A percentile compares a stretch with the other conserved stretches of the same genome.
These are phyloP conservation scores for Chaetomium fimeti DNA, from an alignment of 495 filamentous ascomycete species.

Conservation along the genomic window DNA sequence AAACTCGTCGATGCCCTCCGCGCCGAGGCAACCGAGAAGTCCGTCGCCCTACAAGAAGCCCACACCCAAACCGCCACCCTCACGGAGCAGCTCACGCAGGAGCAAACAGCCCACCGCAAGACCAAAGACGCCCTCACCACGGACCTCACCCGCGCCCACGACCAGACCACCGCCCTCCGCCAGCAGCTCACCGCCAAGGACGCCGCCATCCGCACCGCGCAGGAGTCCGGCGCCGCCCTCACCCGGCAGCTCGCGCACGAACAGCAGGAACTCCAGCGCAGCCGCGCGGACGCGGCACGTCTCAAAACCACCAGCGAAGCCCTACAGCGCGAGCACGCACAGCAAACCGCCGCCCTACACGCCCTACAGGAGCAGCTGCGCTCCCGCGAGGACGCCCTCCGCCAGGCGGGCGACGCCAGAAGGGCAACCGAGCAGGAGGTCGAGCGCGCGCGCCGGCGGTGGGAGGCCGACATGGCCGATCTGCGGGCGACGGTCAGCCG, in stretches of 20 bases:
- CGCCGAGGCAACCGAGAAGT: slow-evolving; percentile 71
- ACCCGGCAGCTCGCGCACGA: slow-evolving; percentile 66
- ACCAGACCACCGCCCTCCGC: slow-evolving; percentile 66
- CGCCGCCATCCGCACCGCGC: slow-evolving; percentile 61
- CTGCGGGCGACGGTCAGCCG: slow-evolving; percentile 58
- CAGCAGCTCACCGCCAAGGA: slow-evolving; percentile 65
- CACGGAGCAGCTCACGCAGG: slow-evolving; percentile 70
- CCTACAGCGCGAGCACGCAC: slow-evolving; percentile 52
- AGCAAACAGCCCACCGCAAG: slow-evolving; percentile 70
- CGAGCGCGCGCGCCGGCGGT: slow-evolving; percentile 39
- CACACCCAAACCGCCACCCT: slow-evolving; percentile 65
- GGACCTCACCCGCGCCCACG: slow-evolving; percentile 64
- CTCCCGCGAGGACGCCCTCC: slow-evolving; percentile 6
- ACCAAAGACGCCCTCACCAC: slow-evolving; percentile 64
- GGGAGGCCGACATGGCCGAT: slow-evolving; percentile 62
- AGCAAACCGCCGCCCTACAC: slow-evolving; percentile 43
- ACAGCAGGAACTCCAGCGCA: slow-evolving; percentile 63
- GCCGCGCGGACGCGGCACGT: slow-evolving; percentile 65
- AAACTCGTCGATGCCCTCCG: slow-evolving; percentile 81
- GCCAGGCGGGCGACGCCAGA: slow-evolving; percentile 21
- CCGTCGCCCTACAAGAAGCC: slow-evolving; percentile 63
- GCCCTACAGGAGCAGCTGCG: slow-evolving; percentile 48
- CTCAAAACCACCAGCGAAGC: slow-evolving; percentile 69
- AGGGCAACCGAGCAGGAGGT: slow-evolving; percentile 43
- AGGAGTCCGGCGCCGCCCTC: slow-evolving; percentile 60